Percentiles rank a stretch among this genome's conserved stretches.
These are phyloP conservation scores for Thielaviopsis ethacetica DNA, from an alignment of 2,329 filamentous ascomycete species.

Conservation along the genomic window DNA sequence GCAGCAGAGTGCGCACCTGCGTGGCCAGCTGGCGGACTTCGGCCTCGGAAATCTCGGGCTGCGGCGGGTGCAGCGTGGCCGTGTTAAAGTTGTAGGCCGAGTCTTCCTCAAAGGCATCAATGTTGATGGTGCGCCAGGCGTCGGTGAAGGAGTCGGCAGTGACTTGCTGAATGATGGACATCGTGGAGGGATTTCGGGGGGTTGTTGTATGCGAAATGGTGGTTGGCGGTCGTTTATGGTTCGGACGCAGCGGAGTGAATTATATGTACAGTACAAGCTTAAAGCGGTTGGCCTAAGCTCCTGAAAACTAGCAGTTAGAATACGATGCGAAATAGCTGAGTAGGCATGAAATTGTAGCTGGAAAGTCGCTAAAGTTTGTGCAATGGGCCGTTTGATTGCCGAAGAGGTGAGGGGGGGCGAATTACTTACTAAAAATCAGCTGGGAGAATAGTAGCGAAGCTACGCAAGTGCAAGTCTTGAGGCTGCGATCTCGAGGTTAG, in stretches of 20 bases:
- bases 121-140: constrained; percentile 78
- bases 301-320: background rate
- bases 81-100: constrained; percentile 84
- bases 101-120: constrained; percentile 81
- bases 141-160: constrained; percentile 43
- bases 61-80: constrained; percentile 62
- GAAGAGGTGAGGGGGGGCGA: background rate
- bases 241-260: background rate
- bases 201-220: background rate
- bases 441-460: background rate
- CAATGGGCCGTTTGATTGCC: background rate
- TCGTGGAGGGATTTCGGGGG: constrained; percentile 16
- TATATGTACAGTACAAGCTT: background rate
- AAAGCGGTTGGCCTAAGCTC: background rate
- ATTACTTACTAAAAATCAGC: background rate
- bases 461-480: background rate
- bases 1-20: constrained; percentile 74
- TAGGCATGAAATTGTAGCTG: background rate
- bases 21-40: constrained; percentile 63
- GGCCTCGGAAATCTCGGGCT: constrained; percentile 55
- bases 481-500: background rate
- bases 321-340: background rate
- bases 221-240: background rate
- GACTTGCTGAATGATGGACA: constrained; percentile 55
- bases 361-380: background rate